Evolutionary conservation across 129 eudicot species (phyloP), one percentile per base, ranked within the genome.

Genomic region (Heracleum sosnowskyi): DNA sequence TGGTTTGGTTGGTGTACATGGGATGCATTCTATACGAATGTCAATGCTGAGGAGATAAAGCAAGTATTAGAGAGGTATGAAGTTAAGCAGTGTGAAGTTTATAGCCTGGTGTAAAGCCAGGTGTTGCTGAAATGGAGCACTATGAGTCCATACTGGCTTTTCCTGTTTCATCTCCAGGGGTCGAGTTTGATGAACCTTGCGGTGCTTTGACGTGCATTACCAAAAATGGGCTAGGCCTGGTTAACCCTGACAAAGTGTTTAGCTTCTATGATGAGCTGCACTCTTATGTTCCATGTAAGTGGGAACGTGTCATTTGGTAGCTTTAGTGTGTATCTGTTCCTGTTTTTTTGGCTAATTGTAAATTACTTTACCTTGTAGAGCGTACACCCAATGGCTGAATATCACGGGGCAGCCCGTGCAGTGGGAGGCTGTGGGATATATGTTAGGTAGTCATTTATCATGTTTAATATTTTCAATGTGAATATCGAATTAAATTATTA

Each of bases 1-100:
- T 93, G 98, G 98, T 93, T 93, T 46, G 97, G 98, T 24, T 93
- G 98, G 98, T 93, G n/a, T n/a, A n/a, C n/a, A n/a, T n/a, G n/a
- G n/a, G n/a, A n/a, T n/a, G n/a, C n/a, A n/a, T n/a, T n/a, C n/a
- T n/a, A n/a, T 40, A 93, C 98, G 0, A 87, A 91, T 4, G 97
- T 93, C 73, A 88, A 93, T 41, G 83, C 93, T 49, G 88, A 91
- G 79, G 97, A 96, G 41, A 92, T 91, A 62, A 91, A 86, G 81
- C 88, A 86, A 77, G 98, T 97, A 36, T 80, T 91, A 72, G 33
- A n/a, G n/a, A n/a, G n/a, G n/a, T n/a, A n/a, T n/a, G n/a, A n/a
- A n/a, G n/a, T n/a, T n/a, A n/a, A n/a, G n/a, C n/a, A n/a, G n/a
- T n/a, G n/a, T n/a, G n/a, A n/a, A n/a, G n/a, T n/a, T n/a, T n/a